Evolutionary conservation across 2,329 filamentous ascomycete genomes (phyloP).

Genomic region (Cercospora sp.): DNA sequence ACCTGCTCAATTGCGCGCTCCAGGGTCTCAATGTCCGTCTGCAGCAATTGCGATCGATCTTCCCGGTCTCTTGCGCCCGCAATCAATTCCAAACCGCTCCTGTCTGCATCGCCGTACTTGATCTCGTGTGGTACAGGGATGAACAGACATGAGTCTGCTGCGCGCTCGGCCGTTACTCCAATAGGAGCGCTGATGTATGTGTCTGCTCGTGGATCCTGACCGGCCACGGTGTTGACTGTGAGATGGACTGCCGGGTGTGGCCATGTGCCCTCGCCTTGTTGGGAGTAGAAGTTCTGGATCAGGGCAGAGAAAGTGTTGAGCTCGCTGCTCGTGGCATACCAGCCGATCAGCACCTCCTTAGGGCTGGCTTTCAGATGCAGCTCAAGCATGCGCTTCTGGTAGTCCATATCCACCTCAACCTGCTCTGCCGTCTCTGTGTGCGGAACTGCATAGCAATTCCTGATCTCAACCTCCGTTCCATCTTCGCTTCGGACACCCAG

Average conservation of each 20-base stretch:
- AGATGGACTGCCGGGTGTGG: conserved; percentile 97
- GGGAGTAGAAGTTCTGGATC: conserved; percentile 99
- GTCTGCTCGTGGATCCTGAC: conserved; percentile 82
- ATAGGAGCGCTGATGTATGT: conserved; percentile 96
- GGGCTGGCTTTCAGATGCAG: conserved; percentile 92
- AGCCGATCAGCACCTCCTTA: conserved; percentile 90
- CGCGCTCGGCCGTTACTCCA: conserved; percentile 89
- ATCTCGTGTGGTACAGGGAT: conserved; percentile 96
- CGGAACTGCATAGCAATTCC: conserved; percentile 94
- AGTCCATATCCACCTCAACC: conserved; percentile 99
- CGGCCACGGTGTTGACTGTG: conserved; percentile 87
- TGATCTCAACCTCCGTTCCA: conserved; percentile 93
- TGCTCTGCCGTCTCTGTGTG: conserved; percentile 98
- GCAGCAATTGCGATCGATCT: conserved; percentile 68
- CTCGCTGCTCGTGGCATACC: conserved; percentile 97
- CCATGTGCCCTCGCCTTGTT: conserved; percentile 94
- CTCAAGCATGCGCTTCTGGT: conserved; percentile 98
- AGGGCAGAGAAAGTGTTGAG: conserved; percentile 98
- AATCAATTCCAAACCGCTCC: conserved; percentile 78
- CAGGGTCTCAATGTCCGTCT: conserved; percentile 86
- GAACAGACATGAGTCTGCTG: conserved; percentile 94
- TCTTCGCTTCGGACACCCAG: conserved; percentile 93
- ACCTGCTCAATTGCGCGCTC: conserved; percentile 86
- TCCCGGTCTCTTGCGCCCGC: conserved; percentile 78
- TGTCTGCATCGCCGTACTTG: conserved; percentile 78